Evolutionary conservation across 169 alveolate species (phyloP), one percentile per base, ranked within the genome.

Genomic region (Plasmodium berghei): DNA sequence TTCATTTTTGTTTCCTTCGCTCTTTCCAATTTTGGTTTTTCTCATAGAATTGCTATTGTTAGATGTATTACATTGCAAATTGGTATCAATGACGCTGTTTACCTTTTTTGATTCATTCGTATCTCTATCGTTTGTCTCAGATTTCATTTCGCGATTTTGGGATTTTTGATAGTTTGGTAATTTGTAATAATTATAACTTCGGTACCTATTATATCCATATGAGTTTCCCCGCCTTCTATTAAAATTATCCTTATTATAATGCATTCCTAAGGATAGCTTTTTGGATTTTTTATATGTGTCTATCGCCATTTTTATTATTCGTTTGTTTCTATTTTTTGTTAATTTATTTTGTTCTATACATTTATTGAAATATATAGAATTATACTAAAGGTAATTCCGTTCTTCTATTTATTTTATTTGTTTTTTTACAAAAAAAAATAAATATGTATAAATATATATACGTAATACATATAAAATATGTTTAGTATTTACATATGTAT

Each of bases 241-340:
- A 45, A 54, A 8, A 40, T 26, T 22, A 6, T 59, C 88, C 18
- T 74, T 74, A 3, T 40, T 28, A 40, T 74, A 62, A 54, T 74
- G 28, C 58, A 61, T 28, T 2, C 88, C 70, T 61, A 74, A 9
- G 73, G 18, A 45, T 28, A 74, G 14, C 22, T 74, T 74, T 64
- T 74, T 74, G 26, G 73, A 67, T 42, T 62, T 74, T 40, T 62
- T 74, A 42, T 74, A 74, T 14, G 46, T 14, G 40, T 74, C 56
- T 63, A 63, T 63, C 56, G 63, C 48, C 66, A 67, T 74, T 28
- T 56, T 34, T 1, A 34, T 34, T 34, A 34, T 34, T 3, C 5
- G 6, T 34, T 34, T 34, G 42, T 34, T 34, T 34, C 3, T 34
- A 34, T 34, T 34, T 34, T 34, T 67, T 16, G 20, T 16, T 67